Base-by-base conservation (phyloP, 768 basidiomycete genomes). In the Boletus bicolor region DNA sequence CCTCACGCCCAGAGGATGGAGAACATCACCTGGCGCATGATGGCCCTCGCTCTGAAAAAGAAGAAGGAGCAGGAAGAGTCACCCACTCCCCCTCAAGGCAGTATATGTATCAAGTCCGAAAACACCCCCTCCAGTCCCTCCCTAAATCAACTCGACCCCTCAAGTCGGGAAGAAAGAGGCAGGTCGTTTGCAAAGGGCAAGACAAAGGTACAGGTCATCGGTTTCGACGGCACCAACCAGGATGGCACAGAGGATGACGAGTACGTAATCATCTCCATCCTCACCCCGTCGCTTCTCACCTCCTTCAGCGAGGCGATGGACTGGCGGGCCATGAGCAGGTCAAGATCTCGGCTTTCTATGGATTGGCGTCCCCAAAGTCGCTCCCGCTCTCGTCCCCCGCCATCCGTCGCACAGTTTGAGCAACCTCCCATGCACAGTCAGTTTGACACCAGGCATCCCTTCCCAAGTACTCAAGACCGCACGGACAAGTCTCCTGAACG, bases 11-110 rank as follows among this genome's bases (percentile, higher is more conserved):
- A 94, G 73, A 77, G 95, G 66, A 94, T 99, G 92, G 97, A 98
- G 76, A 98, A 98, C 68, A 72, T 98, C 52, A 97, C 95, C 1
- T 98, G 96, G 96, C 77, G 97, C 56, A 91, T 98, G 93, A 98
- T 98, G 95, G 89, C 94, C 26, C 76, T 99, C 68, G 92, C 91
- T 12, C 75, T 99, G 53, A 88, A 89, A 78, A 96, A 90, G 81
- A 87, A 87, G 76, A 85, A 86, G 73, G 87, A 89, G 43, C 85
- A 87, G 21, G 86, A 87, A 53, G 77, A 82, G 5, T 0, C 38
- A 2, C 11, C 17, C 15, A 0, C 24, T 14, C 2, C 41, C 5
- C 30, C 30, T 7, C 61, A 41, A 7, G 8, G 5, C 3, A 64
- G 32, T 8, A 55, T 64, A 2, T 58, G 49, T 14, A 55, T 71